Evolutionary conservation across 2,329 filamentous ascomycete genomes (phyloP), one percentile per base, ranked within the genome.

Genomic region (Diaporthe citri): DNA sequence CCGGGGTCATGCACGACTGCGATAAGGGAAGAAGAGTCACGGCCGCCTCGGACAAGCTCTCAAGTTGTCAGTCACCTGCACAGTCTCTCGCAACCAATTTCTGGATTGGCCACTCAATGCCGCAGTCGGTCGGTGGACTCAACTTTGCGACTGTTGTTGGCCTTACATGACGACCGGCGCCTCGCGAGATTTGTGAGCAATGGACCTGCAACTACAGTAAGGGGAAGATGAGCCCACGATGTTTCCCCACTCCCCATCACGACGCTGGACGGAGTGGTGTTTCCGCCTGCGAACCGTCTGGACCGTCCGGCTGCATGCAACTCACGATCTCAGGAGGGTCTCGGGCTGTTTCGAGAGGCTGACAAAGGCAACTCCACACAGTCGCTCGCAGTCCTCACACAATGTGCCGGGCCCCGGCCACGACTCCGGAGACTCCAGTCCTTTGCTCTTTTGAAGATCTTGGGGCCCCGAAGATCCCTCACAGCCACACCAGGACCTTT

Each of bases 291-390:
- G 64, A 69, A 69, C 31, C 64, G 46, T 69, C 64, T 69, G 64
- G 64, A 69, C 64, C 64, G n/a, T 41, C 48, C n/a, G 64, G 48
- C 64, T 69, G 64, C 64, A 69, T 67, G 64, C 64, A 69, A n/a
- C 64, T 69, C 64, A 55, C 64, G 64, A 69, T 69, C 64, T 69
- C 48, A 55, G 64, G 48, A 69, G 48, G 62, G 64, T 69, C 64
- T 69, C 48, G 48, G n/a, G 17, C 64, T 55, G 64, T 69, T 69
- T 69, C 64, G 60, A 31, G 52, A 46, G 51, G 57, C 51, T 73
- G 74, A 75, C 62, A 70, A 70, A 73, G 74, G 57, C 57, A 43
- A 55, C 46, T 43, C 74, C 74, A 75, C 74, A 73, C 74, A 75
- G 74, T 73, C 56, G 55, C n/a, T 28, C n/a, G 22, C 10, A 36